These are phyloP conservation scores for Cadophora luteo-olivacea DNA, from an alignment of 2,329 filamentous ascomycete genomes.

Conservation along the genomic window DNA sequence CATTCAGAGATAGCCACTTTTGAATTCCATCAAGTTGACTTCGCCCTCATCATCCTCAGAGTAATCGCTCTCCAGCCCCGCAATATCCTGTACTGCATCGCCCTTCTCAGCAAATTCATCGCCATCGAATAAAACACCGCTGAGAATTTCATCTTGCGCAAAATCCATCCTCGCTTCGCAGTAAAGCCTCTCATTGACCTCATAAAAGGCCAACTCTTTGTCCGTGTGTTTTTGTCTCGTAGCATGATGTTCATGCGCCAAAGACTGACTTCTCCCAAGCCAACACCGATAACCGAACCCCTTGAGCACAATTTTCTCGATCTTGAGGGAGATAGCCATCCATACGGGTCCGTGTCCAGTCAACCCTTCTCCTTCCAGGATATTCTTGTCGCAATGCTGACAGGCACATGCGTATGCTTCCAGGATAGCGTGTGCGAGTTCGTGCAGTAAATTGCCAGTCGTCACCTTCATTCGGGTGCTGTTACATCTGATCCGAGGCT, in stretches of 20 bases:
- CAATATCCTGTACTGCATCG: neutral
- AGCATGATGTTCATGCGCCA: constrained; percentile 8
- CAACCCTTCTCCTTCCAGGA: neutral
- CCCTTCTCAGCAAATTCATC: neutral
- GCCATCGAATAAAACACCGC: neutral
- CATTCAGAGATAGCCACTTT: neutral
- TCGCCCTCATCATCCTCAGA: constrained; percentile 1
- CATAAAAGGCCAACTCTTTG: neutral
- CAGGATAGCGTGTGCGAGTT: neutral
- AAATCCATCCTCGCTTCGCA: constrained; percentile 1
- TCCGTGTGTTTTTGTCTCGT: neutral
- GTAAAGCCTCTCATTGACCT: constrained; percentile 5
- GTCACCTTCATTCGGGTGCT: neutral
- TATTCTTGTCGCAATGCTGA: neutral
- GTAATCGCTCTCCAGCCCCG: neutral
- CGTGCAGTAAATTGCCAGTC: constrained; percentile 1
- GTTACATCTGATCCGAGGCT: neutral
- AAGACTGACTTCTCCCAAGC: constrained; percentile 9
- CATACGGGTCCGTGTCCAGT: constrained; percentile 9
- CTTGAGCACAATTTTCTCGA: neutral
- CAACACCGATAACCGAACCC: neutral
- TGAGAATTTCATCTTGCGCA: neutral
- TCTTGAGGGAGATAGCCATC: neutral
- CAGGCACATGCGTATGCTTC: neutral
- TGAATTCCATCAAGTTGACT: neutral